Percentiles rank a stretch among this genome's conserved stretches.
Evolutionary conservation across 306 rosid species (phyloP).

Genomic region (Sindora glabra): DNA sequence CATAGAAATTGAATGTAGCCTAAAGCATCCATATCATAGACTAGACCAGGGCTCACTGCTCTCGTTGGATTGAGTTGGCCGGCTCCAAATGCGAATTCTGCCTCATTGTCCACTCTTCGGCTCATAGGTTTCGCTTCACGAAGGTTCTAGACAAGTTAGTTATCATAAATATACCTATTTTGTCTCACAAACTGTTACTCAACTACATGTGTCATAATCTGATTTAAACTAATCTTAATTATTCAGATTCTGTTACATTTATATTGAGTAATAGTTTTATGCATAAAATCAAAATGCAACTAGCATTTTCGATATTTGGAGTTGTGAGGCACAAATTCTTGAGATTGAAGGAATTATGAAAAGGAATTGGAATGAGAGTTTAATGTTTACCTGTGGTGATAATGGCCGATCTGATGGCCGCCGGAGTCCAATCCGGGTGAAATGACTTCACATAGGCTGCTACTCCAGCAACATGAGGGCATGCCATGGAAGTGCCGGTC

Average conservation of each 20-base stretch:
- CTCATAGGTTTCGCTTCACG: slow-evolving; percentile 70
- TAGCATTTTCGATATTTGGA: too few relatives aligned
- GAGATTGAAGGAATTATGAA: not conserved
- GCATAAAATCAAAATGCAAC: too few relatives aligned
- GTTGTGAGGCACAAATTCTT: not conserved
- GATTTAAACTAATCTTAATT: too few relatives aligned
- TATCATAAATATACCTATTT: not conserved
- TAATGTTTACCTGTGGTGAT: slow-evolving; percentile 75
- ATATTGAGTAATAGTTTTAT: too few relatives aligned
- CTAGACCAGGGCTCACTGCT: slow-evolving; percentile 60
- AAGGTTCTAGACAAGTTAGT: not conserved
- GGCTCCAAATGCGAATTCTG: slow-evolving; percentile 75
- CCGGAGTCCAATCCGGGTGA: slow-evolving; percentile 74
- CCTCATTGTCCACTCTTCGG: slow-evolving; percentile 38
- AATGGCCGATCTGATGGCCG: slow-evolving; percentile 73
- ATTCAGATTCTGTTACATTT: too few relatives aligned
- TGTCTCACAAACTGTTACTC: too few relatives aligned
- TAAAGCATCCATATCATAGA: slow-evolving; percentile 63
- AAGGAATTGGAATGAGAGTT: too few relatives aligned
- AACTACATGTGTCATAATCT: too few relatives aligned
- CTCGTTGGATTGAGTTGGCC: slow-evolving; percentile 68
- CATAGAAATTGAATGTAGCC: slow-evolving; percentile 68
- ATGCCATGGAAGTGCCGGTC: slow-evolving; percentile 97
- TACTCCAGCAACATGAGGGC: slow-evolving; percentile 87
- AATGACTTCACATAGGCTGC: slow-evolving; percentile 88